phyloP scores from a whole-genome alignment of 192 early-diverging fungal species.

The Entrophospora sp. region DNA sequence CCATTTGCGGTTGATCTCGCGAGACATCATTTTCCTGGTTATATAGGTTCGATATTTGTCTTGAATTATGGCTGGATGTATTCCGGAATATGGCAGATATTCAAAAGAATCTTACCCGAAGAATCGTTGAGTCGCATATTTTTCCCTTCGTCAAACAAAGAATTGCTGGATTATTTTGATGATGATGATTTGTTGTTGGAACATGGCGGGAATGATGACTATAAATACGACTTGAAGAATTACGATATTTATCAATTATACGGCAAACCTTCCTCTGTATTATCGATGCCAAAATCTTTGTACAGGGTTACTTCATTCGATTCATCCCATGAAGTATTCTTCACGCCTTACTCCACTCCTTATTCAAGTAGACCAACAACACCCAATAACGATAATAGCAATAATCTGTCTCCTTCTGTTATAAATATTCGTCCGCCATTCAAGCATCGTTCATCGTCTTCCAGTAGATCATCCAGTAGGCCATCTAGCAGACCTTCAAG shows the following conservation, averaged over 20 bases:
- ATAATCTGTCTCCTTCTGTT: no score
- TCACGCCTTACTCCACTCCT: not conserved
- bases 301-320: not conserved
- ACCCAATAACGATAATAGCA: not conserved
- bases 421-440: not conserved
- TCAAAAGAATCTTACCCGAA: conserved; percentile 25
- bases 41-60: conserved; percentile 16
- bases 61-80: conserved; percentile 41
- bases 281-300: not conserved
- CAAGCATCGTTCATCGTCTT: not conserved
- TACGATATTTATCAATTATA: not conserved
- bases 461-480: not conserved
- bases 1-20: not conserved
- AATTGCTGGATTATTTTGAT: conserved; percentile 22
- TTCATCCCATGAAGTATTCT: not conserved
- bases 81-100: conserved; percentile 34
- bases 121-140: conserved; percentile 24
- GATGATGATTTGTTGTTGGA: conserved; percentile 21
- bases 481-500: not conserved
- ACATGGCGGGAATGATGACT: not conserved
- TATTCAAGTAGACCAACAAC: not conserved
- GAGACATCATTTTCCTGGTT: not conserved
- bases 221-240: not conserved
- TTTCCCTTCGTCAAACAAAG: conserved; percentile 23
- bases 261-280: not conserved